Evolutionary conservation across 2,329 filamentous ascomycete species (phyloP), one percentile per base, ranked within the genome.

Genomic region (Plectosphaerella cucumerina): DNA sequence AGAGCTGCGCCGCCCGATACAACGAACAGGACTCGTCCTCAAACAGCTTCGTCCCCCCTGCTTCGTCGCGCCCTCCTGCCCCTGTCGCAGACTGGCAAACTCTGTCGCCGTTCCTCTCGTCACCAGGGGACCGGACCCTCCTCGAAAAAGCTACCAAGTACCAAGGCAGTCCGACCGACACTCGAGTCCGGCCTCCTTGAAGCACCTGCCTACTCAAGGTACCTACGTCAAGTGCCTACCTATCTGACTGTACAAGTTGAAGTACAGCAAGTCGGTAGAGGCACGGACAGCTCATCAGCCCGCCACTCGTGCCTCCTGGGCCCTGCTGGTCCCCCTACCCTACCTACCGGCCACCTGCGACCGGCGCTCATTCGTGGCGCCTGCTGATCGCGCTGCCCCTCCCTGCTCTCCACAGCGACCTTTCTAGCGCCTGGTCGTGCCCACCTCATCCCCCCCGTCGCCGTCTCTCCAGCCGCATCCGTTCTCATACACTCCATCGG

Each of bases 381-480:
- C 31, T 31, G 44, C 44, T 47, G 44, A 47, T 47, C 44, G 26
- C 44, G 44, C 26, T 47, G 44, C 33, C 35, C 35, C 23, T 47
- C 44, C 15, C 44, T 35, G 18, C 31, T 26, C 43, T 45, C 43
- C 43, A 26, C 43, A 45, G 26, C 43, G 22, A 45, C 43, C 43
- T 31, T 31, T 26, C 43, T 45, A 45, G 43, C 43, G 43, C 43
- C 43, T 23, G 43, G 22, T 39, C 45, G 45, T 37, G 20, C 45
- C 45, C 45, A 37, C 45, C 22, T 47, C 33, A 20, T 15, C 21
- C 45, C 45, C 21, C 45, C 45, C 31, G 35, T 47, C 44, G 33
- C 45, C 34, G 20, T 15, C 20, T 33, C 33, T 47, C 45, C 44
- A 45, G 44, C 44, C 45, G 45, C 34, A 47, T 47, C 23, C 45